These are phyloP conservation scores for Inga leiocalycina DNA, from an alignment of 306 rosid species.

Conservation along the genomic window DNA sequence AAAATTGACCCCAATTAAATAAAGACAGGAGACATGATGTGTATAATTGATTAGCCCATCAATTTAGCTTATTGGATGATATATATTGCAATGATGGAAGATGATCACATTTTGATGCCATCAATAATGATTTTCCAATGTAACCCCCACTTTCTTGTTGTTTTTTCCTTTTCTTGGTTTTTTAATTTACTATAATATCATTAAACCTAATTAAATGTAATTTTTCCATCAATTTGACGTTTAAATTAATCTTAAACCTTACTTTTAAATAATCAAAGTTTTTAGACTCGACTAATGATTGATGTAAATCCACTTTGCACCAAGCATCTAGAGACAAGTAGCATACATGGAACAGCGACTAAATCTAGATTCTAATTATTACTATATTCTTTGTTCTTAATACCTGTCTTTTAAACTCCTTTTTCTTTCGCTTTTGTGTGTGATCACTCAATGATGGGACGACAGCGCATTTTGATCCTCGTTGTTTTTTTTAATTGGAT, in stretches of 20 bases:
- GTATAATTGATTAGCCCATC: conserved; percentile 24
- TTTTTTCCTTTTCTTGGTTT: no score
- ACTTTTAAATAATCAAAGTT: no score
- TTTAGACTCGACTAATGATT: not conserved
- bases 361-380: conserved; percentile 10
- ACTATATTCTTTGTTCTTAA: not conserved
- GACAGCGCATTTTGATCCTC: conserved; percentile 2
- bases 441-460: conserved; percentile 29
- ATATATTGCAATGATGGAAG: not conserved
- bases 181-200: no score
- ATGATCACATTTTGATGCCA: conserved; percentile 31
- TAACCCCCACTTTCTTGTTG: not conserved
- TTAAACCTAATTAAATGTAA: not conserved
- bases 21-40: not conserved
- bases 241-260: no score
- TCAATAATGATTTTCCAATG: conserved; percentile 22
- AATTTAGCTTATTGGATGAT: not conserved
- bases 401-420: conserved; percentile 23
- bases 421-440: conserved; percentile 17
- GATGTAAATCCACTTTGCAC: not conserved
- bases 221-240: no score
- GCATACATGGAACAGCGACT: not conserved
- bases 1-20: not conserved
- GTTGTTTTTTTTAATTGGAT: not conserved
- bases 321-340: not conserved